Percentiles rank a stretch among this genome's conserved stretches.
phyloP scores from a whole-genome alignment of 345 rosid genomes.

The Linum lewisii region DNA sequence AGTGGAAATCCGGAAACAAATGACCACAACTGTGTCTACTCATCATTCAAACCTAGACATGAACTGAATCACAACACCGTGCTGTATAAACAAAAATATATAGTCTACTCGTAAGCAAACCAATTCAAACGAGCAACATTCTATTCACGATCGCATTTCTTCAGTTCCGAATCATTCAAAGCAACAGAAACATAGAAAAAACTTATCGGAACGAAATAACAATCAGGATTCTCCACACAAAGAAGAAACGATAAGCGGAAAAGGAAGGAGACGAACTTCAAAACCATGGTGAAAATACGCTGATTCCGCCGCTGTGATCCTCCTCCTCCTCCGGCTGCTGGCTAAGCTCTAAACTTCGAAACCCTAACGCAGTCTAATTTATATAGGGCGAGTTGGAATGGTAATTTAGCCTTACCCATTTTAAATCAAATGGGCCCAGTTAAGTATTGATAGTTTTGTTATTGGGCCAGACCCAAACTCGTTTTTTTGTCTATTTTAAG shows the following conservation, averaged over 20 bases:
- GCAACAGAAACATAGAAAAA: not conserved
- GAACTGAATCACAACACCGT: not conserved
- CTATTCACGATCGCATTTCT: not conserved
- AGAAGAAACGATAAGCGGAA: not conserved
- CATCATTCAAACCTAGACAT: not conserved
- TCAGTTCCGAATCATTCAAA: not conserved
- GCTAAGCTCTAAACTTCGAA: not conserved
- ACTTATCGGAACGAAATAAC: too few species aligned
- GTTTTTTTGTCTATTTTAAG: too few species aligned
- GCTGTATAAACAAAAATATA: not conserved
- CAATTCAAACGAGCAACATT: not conserved
- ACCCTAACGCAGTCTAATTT: slow-evolving; percentile 11
- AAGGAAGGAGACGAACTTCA: slow-evolving; percentile 11
- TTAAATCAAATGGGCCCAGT: too few species aligned
- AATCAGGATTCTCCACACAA: not conserved
- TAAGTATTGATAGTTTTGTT: too few species aligned
- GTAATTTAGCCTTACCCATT: too few species aligned
- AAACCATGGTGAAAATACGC: slow-evolving; percentile 11
- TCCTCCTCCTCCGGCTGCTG: not conserved
- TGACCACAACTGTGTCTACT: not conserved
- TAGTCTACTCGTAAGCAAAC: not conserved
- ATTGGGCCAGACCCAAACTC: too few species aligned
- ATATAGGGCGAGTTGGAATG: too few species aligned
- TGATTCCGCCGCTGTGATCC: slow-evolving; percentile 9
- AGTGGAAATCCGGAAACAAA: not conserved